phyloP scores from a whole-genome alignment of 2,329 filamentous ascomycete genomes.

The Fusarium kyushuense region DNA sequence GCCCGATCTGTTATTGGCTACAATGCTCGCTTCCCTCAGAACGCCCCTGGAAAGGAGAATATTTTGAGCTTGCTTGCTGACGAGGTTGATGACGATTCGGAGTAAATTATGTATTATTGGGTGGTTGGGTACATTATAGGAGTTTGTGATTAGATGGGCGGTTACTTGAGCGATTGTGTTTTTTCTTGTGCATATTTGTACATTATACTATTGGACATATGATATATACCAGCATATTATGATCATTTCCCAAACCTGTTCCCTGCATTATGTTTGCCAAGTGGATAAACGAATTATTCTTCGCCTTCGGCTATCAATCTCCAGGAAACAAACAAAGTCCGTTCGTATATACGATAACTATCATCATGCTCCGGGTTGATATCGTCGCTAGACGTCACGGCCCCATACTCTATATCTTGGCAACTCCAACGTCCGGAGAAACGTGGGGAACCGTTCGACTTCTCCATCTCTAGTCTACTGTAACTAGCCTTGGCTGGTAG shows the following conservation, averaged over 20 bases:
- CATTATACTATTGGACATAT: background rate
- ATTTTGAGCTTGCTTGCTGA: conserved; percentile 20
- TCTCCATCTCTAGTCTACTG: background rate
- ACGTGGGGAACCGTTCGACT: conserved; percentile 29
- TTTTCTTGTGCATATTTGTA: background rate
- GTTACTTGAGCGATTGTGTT: conserved; percentile 13
- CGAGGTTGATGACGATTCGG: background rate
- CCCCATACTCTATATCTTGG: conserved; percentile 25
- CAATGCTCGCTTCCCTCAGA: conserved; percentile 68
- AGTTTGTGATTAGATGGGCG: background rate
- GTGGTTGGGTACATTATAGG: background rate
- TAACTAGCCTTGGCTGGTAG: background rate
- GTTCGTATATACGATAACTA: background rate
- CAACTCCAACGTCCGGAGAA: conserved; percentile 15
- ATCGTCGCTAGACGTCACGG: conserved; percentile 13
- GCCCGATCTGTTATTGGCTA: conserved; percentile 67
- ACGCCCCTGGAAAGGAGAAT: conserved; percentile 57
- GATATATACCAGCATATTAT: background rate
- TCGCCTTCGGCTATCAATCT: conserved; percentile 1
- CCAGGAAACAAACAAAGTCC: background rate
- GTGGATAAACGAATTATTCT: background rate
- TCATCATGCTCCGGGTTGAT: background rate
- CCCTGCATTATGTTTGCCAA: background rate
- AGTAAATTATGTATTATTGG: background rate
- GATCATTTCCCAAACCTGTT: background rate